These are phyloP conservation scores for Actinidia chinensis DNA, from an alignment of 179 eudicot genomes.

Conservation along the genomic window DNA sequence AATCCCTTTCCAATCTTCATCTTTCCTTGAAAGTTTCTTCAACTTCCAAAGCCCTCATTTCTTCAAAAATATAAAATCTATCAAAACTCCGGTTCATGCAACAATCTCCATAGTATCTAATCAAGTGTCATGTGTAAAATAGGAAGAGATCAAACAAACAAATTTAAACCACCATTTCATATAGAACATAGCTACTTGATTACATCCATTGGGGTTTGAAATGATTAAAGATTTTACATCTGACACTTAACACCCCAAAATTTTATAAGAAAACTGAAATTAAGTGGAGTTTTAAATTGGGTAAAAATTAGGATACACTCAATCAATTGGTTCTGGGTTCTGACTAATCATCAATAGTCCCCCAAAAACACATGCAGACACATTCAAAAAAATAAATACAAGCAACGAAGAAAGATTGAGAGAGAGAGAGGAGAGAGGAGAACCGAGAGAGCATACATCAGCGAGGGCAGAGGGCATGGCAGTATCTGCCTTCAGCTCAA, in stretches of 20 bases:
- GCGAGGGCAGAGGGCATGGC: constrained; percentile 57
- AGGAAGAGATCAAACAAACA: neutral
- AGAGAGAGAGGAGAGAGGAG: neutral
- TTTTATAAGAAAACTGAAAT: no score
- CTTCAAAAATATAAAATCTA: neutral
- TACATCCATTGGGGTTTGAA: no score
- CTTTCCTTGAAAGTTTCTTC: neutral
- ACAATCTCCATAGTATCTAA: neutral
- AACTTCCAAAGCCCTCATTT: neutral
- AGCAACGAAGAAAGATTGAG: neutral
- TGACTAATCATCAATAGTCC: neutral
- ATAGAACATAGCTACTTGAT: neutral
- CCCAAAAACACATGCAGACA: no score
- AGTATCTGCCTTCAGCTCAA: constrained; percentile 73
- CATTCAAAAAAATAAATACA: neutral
- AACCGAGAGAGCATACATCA: constrained; percentile 55
- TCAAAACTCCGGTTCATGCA: neutral
- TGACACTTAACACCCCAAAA: no score
- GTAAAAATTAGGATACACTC: no score
- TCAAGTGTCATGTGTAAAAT: neutral
- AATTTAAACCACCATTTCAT: neutral
- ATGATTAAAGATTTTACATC: no score
- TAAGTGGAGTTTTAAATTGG: no score
- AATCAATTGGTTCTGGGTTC: constrained; percentile 7
- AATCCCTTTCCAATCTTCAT: neutral